phyloP scores from a whole-genome alignment of 192 early-diverging fungal species.

The Mortierella antarctica region DNA sequence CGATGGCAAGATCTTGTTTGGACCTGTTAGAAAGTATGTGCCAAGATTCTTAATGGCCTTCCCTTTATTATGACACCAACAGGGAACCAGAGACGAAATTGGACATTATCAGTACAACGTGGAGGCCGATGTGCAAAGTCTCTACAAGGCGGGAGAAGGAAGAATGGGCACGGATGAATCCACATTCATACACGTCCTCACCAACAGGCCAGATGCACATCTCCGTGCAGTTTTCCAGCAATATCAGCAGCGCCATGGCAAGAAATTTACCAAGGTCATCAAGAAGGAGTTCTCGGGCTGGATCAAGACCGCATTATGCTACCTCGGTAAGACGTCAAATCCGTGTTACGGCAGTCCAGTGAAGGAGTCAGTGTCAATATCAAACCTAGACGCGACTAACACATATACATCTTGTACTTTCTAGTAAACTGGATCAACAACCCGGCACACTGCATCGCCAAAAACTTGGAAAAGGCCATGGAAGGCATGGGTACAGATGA shows the following conservation, averaged over 20 bases:
- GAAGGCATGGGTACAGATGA: conserved; percentile 44
- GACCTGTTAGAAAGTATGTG: background rate
- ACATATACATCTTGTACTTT: background rate
- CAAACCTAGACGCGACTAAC: background rate
- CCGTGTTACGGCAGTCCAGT: background rate
- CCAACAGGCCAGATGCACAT: conserved; percentile 47
- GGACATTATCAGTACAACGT: conserved; percentile 44
- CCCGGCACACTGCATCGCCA: conserved; percentile 42
- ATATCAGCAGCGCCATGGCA: conserved; percentile 31
- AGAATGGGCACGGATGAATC: conserved; percentile 48
- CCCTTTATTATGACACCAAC: background rate
- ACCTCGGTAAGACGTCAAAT: conserved; percentile 26
- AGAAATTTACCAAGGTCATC: conserved; percentile 49
- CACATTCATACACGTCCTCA: conserved; percentile 41
- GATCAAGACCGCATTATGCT: conserved; percentile 44
- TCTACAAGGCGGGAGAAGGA: conserved; percentile 51
- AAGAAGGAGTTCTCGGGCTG: conserved; percentile 51
- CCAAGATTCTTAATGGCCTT: background rate
- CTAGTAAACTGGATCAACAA: conserved; percentile 39
- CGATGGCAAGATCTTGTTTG: background rate
- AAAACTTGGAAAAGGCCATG: conserved; percentile 51
- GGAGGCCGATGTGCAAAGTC: conserved; percentile 32
- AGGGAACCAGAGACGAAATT: conserved; percentile 44
- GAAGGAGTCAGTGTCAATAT: background rate
- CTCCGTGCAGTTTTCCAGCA: conserved; percentile 33